Base-by-base conservation (phyloP, 441 rosid genomes). In the Breynia disticha region DNA sequence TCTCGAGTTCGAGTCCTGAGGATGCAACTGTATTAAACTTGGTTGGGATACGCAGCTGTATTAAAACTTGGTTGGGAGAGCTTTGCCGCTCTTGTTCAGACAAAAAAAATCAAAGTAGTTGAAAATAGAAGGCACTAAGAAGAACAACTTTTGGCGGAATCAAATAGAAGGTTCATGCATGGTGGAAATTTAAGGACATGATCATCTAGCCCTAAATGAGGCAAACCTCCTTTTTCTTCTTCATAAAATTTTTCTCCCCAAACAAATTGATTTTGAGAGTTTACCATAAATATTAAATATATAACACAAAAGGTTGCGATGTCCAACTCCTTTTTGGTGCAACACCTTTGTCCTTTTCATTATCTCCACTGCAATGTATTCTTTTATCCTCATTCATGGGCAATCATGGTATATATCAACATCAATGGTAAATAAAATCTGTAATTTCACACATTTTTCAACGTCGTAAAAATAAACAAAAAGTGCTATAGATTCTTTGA, bases 141-240 rank as follows among this genome's bases (percentile, higher is more conserved):
- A 15, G 7, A 28, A 28, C 13, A 11, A 15, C 15, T 56, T 47
- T 52, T 8, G 1, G 59, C 46, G 21, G 47, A 28, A 48, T 37
- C 43, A 17, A 55, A 14, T 69, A 52, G 62, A 39, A 70, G 74
- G 74, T 77, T 71, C 76, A 64, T 66, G 72, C 65, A 76, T 61
- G 56, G 12, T 28, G 35, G 55, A 48, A n/a, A n/a, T n/a, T n/a
- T n/a, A 42, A 32, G 18, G 50, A 19, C 50, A 19, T 35, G 50
- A 50, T 55, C 9, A 50, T 55, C 9, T 39, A 22, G 52, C 9
- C 44, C 19, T 48, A 21, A 16, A 48, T 7, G 38, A 46, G 55
- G 55, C 19, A n/a, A 51, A 10, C 48, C 14, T 16, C 12, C 42
- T 6, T 55, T 44, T 20, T 20, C 4, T 35, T 16, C 55, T 48